Evolutionary conservation across 257 asterid genomes (phyloP), one percentile per base, ranked within the genome.

Genomic region (Solanum rostratum): DNA sequence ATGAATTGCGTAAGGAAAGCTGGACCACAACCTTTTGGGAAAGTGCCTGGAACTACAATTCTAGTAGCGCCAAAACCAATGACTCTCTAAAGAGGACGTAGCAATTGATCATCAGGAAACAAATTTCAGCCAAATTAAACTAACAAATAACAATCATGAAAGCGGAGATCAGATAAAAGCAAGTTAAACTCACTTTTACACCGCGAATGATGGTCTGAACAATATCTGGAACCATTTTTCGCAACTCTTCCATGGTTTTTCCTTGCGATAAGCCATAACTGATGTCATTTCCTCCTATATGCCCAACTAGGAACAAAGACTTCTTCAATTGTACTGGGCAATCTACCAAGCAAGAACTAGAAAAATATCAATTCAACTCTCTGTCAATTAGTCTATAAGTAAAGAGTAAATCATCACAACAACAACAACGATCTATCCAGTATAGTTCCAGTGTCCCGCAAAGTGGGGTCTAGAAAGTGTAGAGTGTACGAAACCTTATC

Each of bases 221-320:
- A 54, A 87, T 54, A 18, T 85, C 71, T 1, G 83, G 29, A 29
- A 85, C 74, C 55, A 87, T 53, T 3, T 24, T 66, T 68, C 13
- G 80, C 41, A 85, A 45, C 46, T 85, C 86, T 9, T 85, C 79
- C 45, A 87, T 15, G 3, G 88, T 74, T 49, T 87, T 85, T 84
- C 88, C 88, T 87, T 83, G 85, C 5, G 59, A 18, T 18, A 87
- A 78, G 50, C 83, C 83, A 68, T 10, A 66, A 18, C 19, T 69
- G 45, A 85, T 82, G 29, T 87, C 90, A 18, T 74, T 74, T 14
- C 68, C 27, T 15, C 90, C 88, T 39, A 87, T 65, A 39, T 85
- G 83, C 18, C 86, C 90, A 59, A 89, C 89, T 19, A 89, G 2
- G 18, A 70, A 70, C 41, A 70, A 52, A 10, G 79, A 10, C 11